These are phyloP conservation scores for Jaltomata sinuosa DNA, from an alignment of 257 asterid species.

Conservation along the genomic window DNA sequence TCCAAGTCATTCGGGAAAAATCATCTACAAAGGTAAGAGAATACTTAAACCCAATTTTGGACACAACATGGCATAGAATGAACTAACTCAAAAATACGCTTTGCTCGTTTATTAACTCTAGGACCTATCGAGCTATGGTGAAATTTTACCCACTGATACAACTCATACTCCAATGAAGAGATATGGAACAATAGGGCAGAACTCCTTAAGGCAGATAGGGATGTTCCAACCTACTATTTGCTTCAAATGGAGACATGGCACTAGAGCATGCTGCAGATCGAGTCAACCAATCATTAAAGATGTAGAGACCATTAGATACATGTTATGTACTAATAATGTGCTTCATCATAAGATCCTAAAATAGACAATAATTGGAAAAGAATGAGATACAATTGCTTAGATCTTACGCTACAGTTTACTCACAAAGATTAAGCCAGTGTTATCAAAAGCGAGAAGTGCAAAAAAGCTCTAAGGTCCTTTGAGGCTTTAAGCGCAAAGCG, in stretches of 20 bases:
- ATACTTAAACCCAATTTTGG: background rate
- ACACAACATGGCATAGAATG: background rate
- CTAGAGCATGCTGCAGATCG: background rate
- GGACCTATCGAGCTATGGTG: background rate
- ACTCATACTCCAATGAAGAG: background rate
- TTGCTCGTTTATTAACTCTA: background rate
- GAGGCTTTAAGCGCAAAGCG: too few relatives aligned
- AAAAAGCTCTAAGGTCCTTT: too few relatives aligned
- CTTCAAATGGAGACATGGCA: background rate
- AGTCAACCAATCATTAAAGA: background rate
- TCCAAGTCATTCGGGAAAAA: background rate
- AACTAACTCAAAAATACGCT: background rate
- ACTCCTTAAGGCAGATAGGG: background rate
- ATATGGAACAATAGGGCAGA: background rate
- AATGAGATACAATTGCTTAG: background rate
- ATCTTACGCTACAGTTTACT: background rate
- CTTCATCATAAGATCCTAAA: background rate
- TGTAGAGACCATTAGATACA: background rate
- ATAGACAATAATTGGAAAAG: background rate
- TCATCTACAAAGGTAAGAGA: background rate
- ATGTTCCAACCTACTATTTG: background rate
- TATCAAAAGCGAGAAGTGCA: too few relatives aligned
- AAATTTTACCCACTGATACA: background rate
- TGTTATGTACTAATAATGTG: background rate
- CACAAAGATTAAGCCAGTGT: too few relatives aligned